These are phyloP conservation scores for Colletotrichum higginsianum DNA, from an alignment of 2,329 filamentous ascomycete genomes.

Conservation along the genomic window DNA sequence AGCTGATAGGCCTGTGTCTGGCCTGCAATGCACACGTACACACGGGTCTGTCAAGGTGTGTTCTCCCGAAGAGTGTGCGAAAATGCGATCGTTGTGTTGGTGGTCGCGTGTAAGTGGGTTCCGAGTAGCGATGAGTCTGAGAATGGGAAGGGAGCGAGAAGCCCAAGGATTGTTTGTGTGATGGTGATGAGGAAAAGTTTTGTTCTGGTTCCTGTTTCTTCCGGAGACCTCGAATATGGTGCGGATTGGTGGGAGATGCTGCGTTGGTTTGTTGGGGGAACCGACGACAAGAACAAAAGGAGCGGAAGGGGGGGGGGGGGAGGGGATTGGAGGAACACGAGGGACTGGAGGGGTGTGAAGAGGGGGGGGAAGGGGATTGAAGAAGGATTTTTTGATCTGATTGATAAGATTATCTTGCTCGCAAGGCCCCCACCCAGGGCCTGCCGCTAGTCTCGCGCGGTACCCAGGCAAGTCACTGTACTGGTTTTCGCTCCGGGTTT, in stretches of 20 bases:
- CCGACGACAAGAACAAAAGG: constrained; percentile 39
- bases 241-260: background rate
- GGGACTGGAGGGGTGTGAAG: constrained; percentile 16
- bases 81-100: background rate
- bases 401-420: constrained; percentile 61
- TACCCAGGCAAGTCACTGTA: too few relatives aligned
- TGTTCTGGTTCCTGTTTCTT: constrained; percentile 5
- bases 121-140: background rate
- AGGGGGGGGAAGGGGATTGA: constrained; percentile 22
- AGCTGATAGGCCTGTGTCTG: constrained; percentile 26
- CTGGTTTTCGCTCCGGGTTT: background rate
- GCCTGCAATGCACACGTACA: background rate
- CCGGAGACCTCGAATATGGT: background rate
- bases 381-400: constrained; percentile 53
- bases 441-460: constrained; percentile 17
- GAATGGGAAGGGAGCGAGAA: too few relatives aligned
- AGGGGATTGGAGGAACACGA: constrained; percentile 44
- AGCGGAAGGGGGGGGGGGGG: constrained; percentile 29
- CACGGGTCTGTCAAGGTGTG: background rate
- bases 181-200: background rate
- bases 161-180: background rate
- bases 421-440: constrained; percentile 34
- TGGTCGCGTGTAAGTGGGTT: background rate
- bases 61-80: background rate
- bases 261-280: constrained; percentile 17